Percentiles rank a stretch among this genome's conserved stretches.
Conservation (phyloP, 2,329 filamentous ascomycete genomes). For the Curvularia eragrostidis region DNA sequence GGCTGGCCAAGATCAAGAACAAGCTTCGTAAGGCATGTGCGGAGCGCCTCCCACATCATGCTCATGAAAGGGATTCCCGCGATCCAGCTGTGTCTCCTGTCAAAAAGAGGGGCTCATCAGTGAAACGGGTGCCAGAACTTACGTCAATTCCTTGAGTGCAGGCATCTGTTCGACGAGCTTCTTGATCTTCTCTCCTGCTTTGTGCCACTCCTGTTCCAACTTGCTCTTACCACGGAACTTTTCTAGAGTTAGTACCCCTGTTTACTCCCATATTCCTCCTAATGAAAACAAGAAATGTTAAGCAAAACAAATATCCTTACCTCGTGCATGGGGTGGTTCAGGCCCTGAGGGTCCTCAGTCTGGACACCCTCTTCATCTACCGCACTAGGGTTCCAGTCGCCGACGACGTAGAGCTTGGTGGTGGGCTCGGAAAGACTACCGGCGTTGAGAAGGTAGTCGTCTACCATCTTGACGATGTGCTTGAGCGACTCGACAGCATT, state of each 20-base stretch:
- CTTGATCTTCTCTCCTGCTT: conserved; percentile 25
- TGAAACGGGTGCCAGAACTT: conserved; percentile 12
- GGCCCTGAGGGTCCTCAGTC: background rate
- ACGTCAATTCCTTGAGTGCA: conserved; percentile 39
- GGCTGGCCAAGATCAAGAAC: conserved; percentile 38
- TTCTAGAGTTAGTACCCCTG: background rate
- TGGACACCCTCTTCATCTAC: background rate
- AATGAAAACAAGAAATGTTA: background rate
- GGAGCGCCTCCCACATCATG: conserved; percentile 29
- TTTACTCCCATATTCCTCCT: background rate
- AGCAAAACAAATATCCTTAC: background rate
- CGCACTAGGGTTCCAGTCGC: conserved; percentile 26
- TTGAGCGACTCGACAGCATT: conserved; percentile 18
- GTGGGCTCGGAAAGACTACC: background rate
- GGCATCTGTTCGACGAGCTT: conserved; percentile 30
- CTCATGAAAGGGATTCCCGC: conserved; percentile 37
- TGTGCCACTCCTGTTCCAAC: conserved; percentile 23
- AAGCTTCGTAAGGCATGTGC: conserved; percentile 34
- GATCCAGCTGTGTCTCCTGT: conserved; percentile 38
- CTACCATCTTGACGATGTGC: conserved; percentile 14
- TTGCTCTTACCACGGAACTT: background rate
- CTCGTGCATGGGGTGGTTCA: background rate
- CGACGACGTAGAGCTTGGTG: conserved; percentile 38
- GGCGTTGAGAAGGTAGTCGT: conserved; percentile 13
- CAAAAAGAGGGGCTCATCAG: background rate